Base-by-base conservation (phyloP, 345 rosid genomes). In the Citrus sp. region DNA sequence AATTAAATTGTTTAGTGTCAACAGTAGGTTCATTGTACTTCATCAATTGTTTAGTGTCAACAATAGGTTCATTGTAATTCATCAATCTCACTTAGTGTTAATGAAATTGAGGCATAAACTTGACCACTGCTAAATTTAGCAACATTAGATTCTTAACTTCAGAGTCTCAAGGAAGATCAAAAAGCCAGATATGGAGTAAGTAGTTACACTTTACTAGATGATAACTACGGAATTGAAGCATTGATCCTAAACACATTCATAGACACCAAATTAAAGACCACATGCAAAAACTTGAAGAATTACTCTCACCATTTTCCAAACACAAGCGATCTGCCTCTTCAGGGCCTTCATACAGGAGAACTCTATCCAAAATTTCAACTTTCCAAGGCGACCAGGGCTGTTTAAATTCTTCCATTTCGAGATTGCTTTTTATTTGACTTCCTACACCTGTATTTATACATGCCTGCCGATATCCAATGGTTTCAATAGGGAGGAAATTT, bases 281-380 rank as follows among this genome's bases (percentile, higher is more conserved):
- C 10, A 77, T 25, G 51, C 30, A 67, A 64, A 77, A 68, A 77
- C 34, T 61, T 74, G 42, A 55, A 79, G 71, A 21, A 60, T 67
- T 75, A 67, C 67, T 76, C 92, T 94, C 84, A 96, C 99, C 98
- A 86, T 96, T 96, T 82, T 89, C 87, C 87, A 83, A 81, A 84
- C 97, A 94, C 69, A 96, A 67, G 69, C 75, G 86, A 81, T 94
- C 99, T 72, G 97, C 95, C 85, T 85, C 93, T 86, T 90, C 88
- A 70, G 94, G 94, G 80, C 98, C 92, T 86, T 96, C 99, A 79
- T 87, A 88, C 82, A 96, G 79, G 84, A 94, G 87, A 86, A 88
- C 88, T 86, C 93, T 87, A 84, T 96, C 99, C 90, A 96, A 86
- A 81, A 94, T 82, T 87, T 92, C 97, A 76, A 89, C 88, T 84